A percentile compares a stretch with the other conserved stretches of the same genome.
These are phyloP conservation scores for Podaxis mareebaensis DNA, from an alignment of 768 basidiomycete species.

Conservation along the genomic window DNA sequence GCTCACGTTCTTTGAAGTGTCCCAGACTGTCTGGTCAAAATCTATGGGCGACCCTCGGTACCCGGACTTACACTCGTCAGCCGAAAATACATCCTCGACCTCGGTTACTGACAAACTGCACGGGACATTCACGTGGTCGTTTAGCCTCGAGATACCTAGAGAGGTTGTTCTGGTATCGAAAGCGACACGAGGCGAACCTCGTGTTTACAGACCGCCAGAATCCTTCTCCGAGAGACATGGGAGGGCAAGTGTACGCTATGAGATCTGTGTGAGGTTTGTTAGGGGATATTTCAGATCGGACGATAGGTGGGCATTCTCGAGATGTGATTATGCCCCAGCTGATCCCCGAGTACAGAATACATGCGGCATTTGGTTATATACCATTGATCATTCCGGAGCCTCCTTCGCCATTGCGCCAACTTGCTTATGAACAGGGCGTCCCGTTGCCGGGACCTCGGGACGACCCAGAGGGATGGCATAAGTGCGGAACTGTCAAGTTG, in stretches of 20 bases:
- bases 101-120: conserved; percentile 28
- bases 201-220: conserved; percentile 35
- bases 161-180: conserved; percentile 27
- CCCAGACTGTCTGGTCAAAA: conserved; percentile 38
- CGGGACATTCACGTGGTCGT: conserved; percentile 38
- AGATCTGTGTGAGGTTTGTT: conserved; percentile 31
- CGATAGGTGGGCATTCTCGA: conserved; percentile 28
- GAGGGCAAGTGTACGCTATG: conserved; percentile 37
- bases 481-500: conserved; percentile 25
- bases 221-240: conserved; percentile 40
- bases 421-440: conserved; percentile 35
- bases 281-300: conserved; percentile 35
- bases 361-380: conserved; percentile 32
- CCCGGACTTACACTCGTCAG: conserved; percentile 10
- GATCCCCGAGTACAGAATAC: conserved; percentile 25
- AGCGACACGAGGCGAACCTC: conserved; percentile 19
- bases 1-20: conserved; percentile 34
- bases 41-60: conserved; percentile 30
- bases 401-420: conserved; percentile 32
- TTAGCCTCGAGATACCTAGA: conserved; percentile 40
- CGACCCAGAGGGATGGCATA: conserved; percentile 43
- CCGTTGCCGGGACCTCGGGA: conserved; percentile 35
- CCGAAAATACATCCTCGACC: conserved; percentile 3
- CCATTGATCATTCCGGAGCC: conserved; percentile 32
- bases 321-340: not conserved